Evolutionary conservation across 306 rosid genomes (phyloP).

Genomic region (Hylodesmum podocarpum): DNA sequence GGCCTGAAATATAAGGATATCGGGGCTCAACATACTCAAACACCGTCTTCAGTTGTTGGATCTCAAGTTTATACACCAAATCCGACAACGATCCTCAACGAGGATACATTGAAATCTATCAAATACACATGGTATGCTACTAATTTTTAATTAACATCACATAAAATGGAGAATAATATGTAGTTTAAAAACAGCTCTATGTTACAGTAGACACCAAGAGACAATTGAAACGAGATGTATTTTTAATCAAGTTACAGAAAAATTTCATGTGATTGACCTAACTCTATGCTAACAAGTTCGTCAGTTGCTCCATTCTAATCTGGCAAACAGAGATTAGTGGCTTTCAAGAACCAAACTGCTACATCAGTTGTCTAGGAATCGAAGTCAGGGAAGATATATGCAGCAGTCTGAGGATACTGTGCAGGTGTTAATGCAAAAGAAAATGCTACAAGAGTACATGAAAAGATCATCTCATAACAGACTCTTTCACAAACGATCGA

Average conservation of each 20-base stretch:
- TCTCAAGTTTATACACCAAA: background rate
- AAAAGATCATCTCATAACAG: constrained; percentile 81
- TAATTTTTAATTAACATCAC: background rate
- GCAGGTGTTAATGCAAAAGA: background rate
- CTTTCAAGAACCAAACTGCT: constrained; percentile 20
- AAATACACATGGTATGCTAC: background rate
- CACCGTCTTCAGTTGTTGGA: too few species aligned
- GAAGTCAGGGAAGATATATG: constrained; percentile 28
- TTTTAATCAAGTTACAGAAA: constrained; percentile 34
- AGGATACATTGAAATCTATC: background rate
- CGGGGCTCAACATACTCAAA: too few species aligned
- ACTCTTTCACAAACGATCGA: constrained; percentile 85
- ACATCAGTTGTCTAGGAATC: constrained; percentile 21
- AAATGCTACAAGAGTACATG: background rate
- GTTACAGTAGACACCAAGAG: background rate
- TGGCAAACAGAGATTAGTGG: constrained; percentile 40
- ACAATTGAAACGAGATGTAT: background rate
- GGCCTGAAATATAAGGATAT: too few species aligned
- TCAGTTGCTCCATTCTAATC: constrained; percentile 36
- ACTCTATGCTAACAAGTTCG: constrained; percentile 24
- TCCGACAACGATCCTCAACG: background rate
- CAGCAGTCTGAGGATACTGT: constrained; percentile 17
- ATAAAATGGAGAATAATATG: constrained; percentile 4
- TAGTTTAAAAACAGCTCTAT: background rate
- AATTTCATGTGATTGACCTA: constrained; percentile 40